Evolutionary conservation across 208 protist species (phyloP), one percentile per base, ranked within the genome.

Genomic region (Kentomonas sorsogonicus): DNA sequence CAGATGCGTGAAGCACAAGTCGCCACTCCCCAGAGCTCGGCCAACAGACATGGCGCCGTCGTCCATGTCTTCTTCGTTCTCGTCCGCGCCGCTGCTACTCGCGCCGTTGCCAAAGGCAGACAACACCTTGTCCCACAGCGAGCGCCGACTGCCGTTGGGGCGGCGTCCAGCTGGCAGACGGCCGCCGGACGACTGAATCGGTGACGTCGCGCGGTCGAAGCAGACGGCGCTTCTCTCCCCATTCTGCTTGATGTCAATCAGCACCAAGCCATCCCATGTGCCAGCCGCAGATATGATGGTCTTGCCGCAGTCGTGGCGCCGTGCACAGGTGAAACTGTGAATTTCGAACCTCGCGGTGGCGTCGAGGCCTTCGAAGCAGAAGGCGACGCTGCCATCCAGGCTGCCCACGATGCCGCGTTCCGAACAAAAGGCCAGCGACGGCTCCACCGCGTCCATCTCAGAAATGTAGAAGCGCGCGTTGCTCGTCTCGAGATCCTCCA

Each of bases 371-470:
- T 86, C 69, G 18, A 93, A 68, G 36, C 78, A 45, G 20, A 93
- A 81, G 63, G 88, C 86, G 38, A 86, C 77, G 47, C 73, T 83
- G 70, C 82, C 80, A 55, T 93, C 86, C 9, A 90, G 72, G 57
- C 77, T 93, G 7, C 77, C 84, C 34, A 93, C 72, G 44, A 71
- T 75, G 51, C 86, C 86, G 20, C 73, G 66, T 41, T 86, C 69
- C 44, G 73, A 89, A 67, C 86, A 93, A 48, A 93, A 84, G 9
- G 78, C 83, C 33, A 93, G 69, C 34, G 79, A 87, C 33, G 83
- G 71, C 30, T 87, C 79, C 31, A 72, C 69, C 3, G 43, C 52
- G 38, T 63, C 68, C 66, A 89, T 83, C 66, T 93, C 86, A n/a
- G 72, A 69, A 30, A 89, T 74, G 61, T 89, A 88, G 2, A 89